Evolutionary conservation across 495 filamentous ascomycete genomes (phyloP).

Genomic region (Gamarada debralockiae): DNA sequence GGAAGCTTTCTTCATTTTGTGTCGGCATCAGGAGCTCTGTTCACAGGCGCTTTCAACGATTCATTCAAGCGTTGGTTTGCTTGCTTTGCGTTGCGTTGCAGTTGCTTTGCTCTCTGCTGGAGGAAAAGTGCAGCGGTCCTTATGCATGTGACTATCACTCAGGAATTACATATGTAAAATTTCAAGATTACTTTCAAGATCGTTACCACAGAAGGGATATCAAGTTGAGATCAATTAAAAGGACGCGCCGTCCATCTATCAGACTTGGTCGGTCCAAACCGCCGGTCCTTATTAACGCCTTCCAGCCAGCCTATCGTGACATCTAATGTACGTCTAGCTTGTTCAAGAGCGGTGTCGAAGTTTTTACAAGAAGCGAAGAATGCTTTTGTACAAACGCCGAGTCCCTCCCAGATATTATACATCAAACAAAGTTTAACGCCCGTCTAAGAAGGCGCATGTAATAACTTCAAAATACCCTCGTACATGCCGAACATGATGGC

Average conservation of each 20-base stretch:
- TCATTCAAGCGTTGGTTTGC: slow-evolving; percentile 12
- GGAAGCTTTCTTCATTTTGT: slow-evolving; percentile 6
- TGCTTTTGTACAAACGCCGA: slow-evolving; percentile 16
- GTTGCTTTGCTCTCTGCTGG: neutral
- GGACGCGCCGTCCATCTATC: too few relatives aligned
- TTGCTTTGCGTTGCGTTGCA: neutral
- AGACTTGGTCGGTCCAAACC: too few relatives aligned
- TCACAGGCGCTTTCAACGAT: neutral
- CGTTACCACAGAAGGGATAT: too few relatives aligned
- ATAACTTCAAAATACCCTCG: slow-evolving; percentile 64
- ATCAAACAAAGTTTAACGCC: neutral
- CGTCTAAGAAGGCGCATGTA: slow-evolving; percentile 18
- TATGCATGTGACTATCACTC: slow-evolving; percentile 7
- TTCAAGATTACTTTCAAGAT: too few relatives aligned
- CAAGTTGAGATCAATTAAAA: too few relatives aligned
- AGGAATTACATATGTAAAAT: too few relatives aligned
- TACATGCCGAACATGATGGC: slow-evolving; percentile 93
- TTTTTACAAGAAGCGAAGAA: slow-evolving; percentile 6
- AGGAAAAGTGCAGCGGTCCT: slow-evolving; percentile 16
- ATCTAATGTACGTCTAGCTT: neutral
- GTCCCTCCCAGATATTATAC: neutral
- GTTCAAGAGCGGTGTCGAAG: slow-evolving; percentile 13
- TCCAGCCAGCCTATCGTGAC: neutral
- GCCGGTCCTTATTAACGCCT: neutral
- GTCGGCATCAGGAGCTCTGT: slow-evolving; percentile 1